Base-by-base conservation (phyloP, 139 green algal species). In the Coelastrella sp. region DNA sequence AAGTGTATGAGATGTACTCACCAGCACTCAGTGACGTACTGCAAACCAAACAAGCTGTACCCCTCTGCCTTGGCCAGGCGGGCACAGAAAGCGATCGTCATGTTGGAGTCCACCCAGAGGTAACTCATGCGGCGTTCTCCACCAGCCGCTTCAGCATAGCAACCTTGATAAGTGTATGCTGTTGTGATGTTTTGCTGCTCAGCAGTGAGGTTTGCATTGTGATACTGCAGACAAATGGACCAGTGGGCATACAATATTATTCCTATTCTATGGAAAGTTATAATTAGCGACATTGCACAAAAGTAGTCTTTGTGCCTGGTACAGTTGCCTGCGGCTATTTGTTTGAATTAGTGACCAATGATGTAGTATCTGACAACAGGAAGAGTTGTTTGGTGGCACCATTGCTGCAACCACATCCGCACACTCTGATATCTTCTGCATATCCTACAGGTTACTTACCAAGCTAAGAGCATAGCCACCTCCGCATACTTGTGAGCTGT, bases 401-500 rank as follows among this genome's bases (percentile, higher is more conserved):
- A 25, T 7, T 30, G 19, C 2, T 63, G 0, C 5, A 8, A 63
- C 17, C 2, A 32, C 19, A 0, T 4, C 53, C 53, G 5, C 17
- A 63, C 5, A 63, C 1, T 2, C 0, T 7, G 15, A 27, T 53
- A 21, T 53, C 8, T 21, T 53, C 45, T 32, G 53, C 15, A 43
- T 34, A 15, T 4, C 4, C 0, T 0, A 13, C 0, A 7, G 5
- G 21, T 17, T 15, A 3, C 68, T 76, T 37, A 76, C 68, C 68
- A 76, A 32, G 38, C 68, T 76, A 2, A 76, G 1, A 2, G 68
- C 68, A 15, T 34, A 34, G 5, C 37, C 37, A 32, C 68, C 68
- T 57, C 68, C 68, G 15, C 68, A 76, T 13, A 57, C 15, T 38
- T 76, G 68, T 53, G 37, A 38, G 38, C 23, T 32, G 68, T 76